These are phyloP conservation scores for Ophioceras dolichostomum DNA, from an alignment of 2,329 filamentous ascomycete genomes.

Conservation along the genomic window DNA sequence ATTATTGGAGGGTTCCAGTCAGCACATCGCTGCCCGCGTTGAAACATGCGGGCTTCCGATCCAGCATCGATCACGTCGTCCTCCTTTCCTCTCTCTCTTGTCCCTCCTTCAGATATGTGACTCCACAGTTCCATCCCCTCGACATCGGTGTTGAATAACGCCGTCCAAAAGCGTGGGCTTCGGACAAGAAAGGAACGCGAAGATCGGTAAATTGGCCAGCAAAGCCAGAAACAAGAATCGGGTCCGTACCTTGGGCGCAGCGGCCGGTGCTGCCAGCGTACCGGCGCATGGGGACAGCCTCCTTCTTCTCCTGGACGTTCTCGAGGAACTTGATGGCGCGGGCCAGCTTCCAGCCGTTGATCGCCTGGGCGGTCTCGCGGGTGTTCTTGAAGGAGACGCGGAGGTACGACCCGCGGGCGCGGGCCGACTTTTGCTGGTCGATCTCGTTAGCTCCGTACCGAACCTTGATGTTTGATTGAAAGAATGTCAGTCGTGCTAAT, in stretches of 20 bases:
- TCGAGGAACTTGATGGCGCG: conserved; percentile 94
- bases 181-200: not conserved
- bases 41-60: not conserved
- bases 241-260: conserved; percentile 85
- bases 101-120: no score
- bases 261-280: conserved; percentile 94
- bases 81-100: no score
- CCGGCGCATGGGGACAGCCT: conserved; percentile 96
- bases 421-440: conserved; percentile 82
- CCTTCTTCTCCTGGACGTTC: conserved; percentile 94
- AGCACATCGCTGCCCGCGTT: conserved; percentile 7
- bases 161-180: not conserved
- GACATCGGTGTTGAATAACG: not conserved
- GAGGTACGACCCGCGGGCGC: conserved; percentile 96
- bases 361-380: conserved; percentile 96
- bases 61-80: no score
- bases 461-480: no score
- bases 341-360: conserved; percentile 98
- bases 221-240: not conserved
- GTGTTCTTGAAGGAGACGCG: conserved; percentile 99
- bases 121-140: not conserved
- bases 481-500: no score
- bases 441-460: conserved; percentile 92
- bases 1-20: conserved; percentile 4
- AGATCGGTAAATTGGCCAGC: no score